Base-by-base conservation (phyloP, 2,329 filamentous ascomycete species). In the Conoideocrella luteorostrata region DNA sequence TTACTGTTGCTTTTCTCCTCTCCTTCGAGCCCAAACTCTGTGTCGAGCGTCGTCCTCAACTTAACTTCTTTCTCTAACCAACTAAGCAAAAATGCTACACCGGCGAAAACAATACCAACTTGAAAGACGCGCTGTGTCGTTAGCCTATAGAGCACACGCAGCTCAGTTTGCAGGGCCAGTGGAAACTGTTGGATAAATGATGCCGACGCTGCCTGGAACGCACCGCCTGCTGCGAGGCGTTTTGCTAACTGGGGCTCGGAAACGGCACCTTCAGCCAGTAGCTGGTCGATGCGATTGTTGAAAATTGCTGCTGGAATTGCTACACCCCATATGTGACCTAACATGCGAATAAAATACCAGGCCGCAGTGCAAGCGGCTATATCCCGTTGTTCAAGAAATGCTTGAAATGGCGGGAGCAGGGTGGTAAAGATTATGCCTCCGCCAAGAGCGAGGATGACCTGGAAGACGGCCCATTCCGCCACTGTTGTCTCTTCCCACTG, bases 231-330 rank as follows among this genome's bases (percentile, higher is more conserved):
- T 5, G 39, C 22, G 2, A 41, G 11, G 13, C 18, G 18, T 12
- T 22, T 12, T 7, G 18, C 24, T 10, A 18, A 4, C 28, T 23
- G 17, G 20, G 26, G 4, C 18, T 41, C 39, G 15, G 26, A 20
- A 15, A 41, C 18, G n/a, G n/a, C n/a, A n/a, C n/a, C n/a, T 41
- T 30, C 15, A 15, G 18, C 10, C 7, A 32, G 7, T 17, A 41
- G 39, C 24, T 32, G 10, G 26, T 29, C 5, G 10, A 32, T 10
- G 28, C 39, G 39, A 30, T 32, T 41, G 39, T 41, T 41, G 39
- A 41, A 41, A 15, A 34, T 29, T 7, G 22, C 26, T 13, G 39
- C 39, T 7, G 39, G 39, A 33, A 41, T 32, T 13, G 39, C 23
- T 20, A 41, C 39, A 15, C 39, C 39, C 39, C 39, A 41, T 9